A percentile compares a stretch with the other conserved stretches of the same genome.
phyloP scores from a whole-genome alignment of 768 basidiomycete genomes.

The Cubamyces lactineus region DNA sequence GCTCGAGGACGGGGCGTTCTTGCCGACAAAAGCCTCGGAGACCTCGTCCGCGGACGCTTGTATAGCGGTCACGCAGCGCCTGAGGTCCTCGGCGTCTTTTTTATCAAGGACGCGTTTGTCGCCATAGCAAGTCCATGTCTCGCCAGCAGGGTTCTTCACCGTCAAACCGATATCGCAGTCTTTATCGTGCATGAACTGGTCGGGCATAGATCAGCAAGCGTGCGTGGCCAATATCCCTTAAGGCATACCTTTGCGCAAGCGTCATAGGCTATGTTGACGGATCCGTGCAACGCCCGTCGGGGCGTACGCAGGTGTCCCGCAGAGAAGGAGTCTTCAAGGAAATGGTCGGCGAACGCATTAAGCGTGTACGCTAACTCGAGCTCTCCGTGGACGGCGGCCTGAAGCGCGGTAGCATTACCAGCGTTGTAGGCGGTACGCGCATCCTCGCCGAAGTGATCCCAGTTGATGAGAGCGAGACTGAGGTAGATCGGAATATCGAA shows the following conservation, averaged over 20 bases:
- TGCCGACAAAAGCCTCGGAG: constrained; percentile 13
- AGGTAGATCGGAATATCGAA: constrained; percentile 16
- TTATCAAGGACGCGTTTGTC: constrained; percentile 20
- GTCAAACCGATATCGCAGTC: constrained; percentile 23
- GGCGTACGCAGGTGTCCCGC: constrained; percentile 15
- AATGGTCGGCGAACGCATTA: constrained; percentile 19
- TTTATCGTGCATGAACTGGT: constrained; percentile 26
- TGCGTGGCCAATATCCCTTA: too few species aligned
- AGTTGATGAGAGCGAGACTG: constrained; percentile 22
- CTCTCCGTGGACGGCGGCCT: not conserved
- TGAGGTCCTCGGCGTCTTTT: constrained; percentile 4
- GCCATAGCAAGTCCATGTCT: constrained; percentile 17
- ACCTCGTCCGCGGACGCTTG: constrained; percentile 25
- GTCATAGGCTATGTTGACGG: not conserved
- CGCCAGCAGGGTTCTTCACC: constrained; percentile 13
- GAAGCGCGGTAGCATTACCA: not conserved
- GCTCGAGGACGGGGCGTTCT: not conserved
- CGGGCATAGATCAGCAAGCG: too few species aligned
- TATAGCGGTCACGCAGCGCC: constrained; percentile 21
- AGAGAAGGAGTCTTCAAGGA: constrained; percentile 13
- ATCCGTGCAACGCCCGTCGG: not conserved
- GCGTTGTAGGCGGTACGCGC: constrained; percentile 14
- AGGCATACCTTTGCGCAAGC: constrained; percentile 10
- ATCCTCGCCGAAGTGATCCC: constrained; percentile 17
- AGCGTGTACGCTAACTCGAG: constrained; percentile 9